Conservation (phyloP, 2,329 filamentous ascomycete species). For the Alternaria dauci region DNA sequence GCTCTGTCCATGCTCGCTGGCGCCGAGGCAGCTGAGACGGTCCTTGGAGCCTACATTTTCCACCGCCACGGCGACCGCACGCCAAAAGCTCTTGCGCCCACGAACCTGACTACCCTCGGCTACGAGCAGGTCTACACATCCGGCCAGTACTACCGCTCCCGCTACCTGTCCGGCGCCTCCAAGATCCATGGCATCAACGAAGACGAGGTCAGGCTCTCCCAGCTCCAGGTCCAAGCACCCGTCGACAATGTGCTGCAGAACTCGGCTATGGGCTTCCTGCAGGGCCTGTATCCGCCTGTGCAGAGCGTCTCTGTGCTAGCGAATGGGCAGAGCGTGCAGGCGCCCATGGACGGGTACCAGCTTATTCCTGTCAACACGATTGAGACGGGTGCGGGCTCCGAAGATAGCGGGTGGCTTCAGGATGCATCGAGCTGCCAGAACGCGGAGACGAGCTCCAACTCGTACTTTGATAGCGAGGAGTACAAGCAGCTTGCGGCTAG, state of each 20-base stretch:
- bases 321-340: constrained; percentile 72
- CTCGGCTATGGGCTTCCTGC: constrained; percentile 81
- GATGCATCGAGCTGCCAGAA: constrained; percentile 64
- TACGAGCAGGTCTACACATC: constrained; percentile 77
- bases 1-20: constrained; percentile 39
- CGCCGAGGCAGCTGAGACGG: constrained; percentile 64
- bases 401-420: constrained; percentile 67
- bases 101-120: constrained; percentile 79
- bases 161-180: constrained; percentile 72
- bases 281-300: constrained; percentile 85
- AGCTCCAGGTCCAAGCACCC: constrained; percentile 77
- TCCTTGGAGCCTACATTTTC: constrained; percentile 86
- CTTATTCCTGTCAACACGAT: constrained; percentile 77
- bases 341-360: constrained; percentile 83
- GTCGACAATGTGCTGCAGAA: constrained; percentile 79
- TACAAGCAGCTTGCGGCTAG: constrained; percentile 59
- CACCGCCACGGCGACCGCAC: constrained; percentile 90
- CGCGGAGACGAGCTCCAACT: constrained; percentile 65
- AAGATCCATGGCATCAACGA: constrained; percentile 73
- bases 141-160: constrained; percentile 77
- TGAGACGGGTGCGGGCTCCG: constrained; percentile 65
- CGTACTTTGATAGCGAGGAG: constrained; percentile 62
- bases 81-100: constrained; percentile 74
- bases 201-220: constrained; percentile 71
- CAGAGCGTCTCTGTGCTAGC: constrained; percentile 66